Evolutionary conservation across 352 stramenopile species (phyloP).

Genomic region (Phytophthora pini): DNA sequence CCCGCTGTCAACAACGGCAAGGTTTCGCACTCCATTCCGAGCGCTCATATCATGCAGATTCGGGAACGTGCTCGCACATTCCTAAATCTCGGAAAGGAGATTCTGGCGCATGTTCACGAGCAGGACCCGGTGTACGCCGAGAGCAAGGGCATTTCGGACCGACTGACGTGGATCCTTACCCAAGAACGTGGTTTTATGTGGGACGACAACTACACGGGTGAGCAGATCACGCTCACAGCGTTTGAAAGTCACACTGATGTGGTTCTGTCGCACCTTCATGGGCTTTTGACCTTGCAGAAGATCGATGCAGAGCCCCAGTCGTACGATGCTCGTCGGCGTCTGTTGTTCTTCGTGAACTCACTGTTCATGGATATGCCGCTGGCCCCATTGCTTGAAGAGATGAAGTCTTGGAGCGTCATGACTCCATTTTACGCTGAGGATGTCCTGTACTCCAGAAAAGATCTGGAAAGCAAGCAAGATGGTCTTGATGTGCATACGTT

Average conservation of each 20-base stretch:
- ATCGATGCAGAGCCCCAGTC: slow-evolving; percentile 97
- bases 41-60: slow-evolving; percentile 89
- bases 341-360: slow-evolving; percentile 99
- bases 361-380: slow-evolving; percentile 99
- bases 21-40: slow-evolving; percentile 76
- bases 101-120: slow-evolving; percentile 80
- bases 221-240: slow-evolving; percentile 91
- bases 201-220: slow-evolving; percentile 97
- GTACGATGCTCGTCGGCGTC: slow-evolving; percentile 94
- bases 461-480: slow-evolving; percentile 96
- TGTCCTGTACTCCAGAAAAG: slow-evolving; percentile 96
- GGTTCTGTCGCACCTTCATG: slow-evolving; percentile 91
- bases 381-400: slow-evolving; percentile 96
- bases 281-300: slow-evolving; percentile 95
- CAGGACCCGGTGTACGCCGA: slow-evolving; percentile 83
- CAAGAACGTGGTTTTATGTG: slow-evolving; percentile 99
- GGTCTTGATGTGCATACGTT: slow-evolving; percentile 91
- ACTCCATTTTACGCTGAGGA: slow-evolving; percentile 99
- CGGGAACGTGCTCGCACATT: slow-evolving; percentile 96
- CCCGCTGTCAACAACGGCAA: slow-evolving; percentile 61
- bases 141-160: slow-evolving; percentile 92
- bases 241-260: slow-evolving; percentile 85
- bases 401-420: slow-evolving; percentile 99
- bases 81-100: slow-evolving; percentile 92
- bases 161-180: slow-evolving; percentile 96